Evolutionary conservation across 2,329 filamentous ascomycete species (phyloP).

Genomic region (Aspergillus sp.): DNA sequence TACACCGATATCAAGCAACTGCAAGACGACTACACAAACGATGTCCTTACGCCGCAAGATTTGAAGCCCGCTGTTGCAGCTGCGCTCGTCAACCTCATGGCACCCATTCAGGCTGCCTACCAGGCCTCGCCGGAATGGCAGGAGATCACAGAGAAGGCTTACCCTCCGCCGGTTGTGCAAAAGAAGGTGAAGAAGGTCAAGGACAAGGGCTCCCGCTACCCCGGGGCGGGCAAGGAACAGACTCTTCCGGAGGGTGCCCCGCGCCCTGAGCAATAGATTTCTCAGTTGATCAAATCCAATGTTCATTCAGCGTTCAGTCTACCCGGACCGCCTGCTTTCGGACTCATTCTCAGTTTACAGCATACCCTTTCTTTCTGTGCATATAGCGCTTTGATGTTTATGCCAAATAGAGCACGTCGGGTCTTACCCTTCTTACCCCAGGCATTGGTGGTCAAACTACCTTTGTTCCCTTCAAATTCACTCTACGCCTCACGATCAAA

Average conservation of each 20-base stretch:
- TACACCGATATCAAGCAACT: conserved; percentile 78
- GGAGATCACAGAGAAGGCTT: conserved; percentile 74
- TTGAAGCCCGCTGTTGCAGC: conserved; percentile 83
- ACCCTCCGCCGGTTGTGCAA: conserved; percentile 72
- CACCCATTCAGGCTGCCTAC: conserved; percentile 77
- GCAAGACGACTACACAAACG: conserved; percentile 77
- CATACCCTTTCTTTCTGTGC: not conserved
- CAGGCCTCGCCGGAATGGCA: conserved; percentile 78
- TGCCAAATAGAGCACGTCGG: not conserved
- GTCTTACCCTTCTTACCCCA: not conserved
- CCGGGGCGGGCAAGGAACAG: conserved; percentile 40
- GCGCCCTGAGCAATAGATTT: not conserved
- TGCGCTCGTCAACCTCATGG: conserved; percentile 73
- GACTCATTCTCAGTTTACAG: not conserved
- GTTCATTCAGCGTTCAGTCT: not conserved
- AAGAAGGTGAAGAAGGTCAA: conserved; percentile 77
- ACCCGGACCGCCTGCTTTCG: not conserved
- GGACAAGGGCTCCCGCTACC: conserved; percentile 69
- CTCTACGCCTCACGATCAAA: not conserved
- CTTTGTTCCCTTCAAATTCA: not conserved
- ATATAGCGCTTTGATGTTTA: not conserved
- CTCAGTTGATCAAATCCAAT: not conserved
- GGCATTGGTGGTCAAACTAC: not conserved
- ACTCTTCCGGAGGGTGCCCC: not conserved
- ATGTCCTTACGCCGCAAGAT: conserved; percentile 82